These are phyloP conservation scores for Urochloa ruziziensis DNA, from an alignment of 176 grass and related monocot genomes.

Conservation along the genomic window DNA sequence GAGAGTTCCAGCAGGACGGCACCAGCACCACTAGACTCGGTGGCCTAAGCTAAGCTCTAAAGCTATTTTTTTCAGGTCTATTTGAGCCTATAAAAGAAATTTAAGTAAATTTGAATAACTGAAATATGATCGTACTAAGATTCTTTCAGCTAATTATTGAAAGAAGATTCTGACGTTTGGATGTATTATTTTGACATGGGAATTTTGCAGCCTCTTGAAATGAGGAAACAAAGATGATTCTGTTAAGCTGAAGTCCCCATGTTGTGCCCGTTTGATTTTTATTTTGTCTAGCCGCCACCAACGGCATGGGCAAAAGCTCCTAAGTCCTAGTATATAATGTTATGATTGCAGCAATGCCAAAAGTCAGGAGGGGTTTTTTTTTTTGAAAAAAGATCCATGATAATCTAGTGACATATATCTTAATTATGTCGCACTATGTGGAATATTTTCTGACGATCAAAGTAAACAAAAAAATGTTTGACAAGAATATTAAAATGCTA, in stretches of 20 bases:
- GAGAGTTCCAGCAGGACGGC: slow-evolving; percentile 5
- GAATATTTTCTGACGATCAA: no score
- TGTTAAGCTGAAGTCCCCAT: no score
- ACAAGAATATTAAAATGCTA: no score
- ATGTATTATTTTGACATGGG: not conserved
- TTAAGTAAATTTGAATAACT: slow-evolving; percentile 22
- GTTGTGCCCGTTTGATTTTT: no score
- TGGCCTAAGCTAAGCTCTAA: not conserved
- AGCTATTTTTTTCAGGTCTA: not conserved
- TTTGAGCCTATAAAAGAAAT: slow-evolving; percentile 4
- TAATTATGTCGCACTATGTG: no score
- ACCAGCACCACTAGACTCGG: slow-evolving; percentile 10
- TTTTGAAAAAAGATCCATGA: no score
- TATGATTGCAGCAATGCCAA: not conserved
- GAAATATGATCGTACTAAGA: not conserved
- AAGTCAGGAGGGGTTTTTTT: no score
- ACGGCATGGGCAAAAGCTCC: not conserved
- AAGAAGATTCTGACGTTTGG: no score
- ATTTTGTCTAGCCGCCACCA: not conserved
- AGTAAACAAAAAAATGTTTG: no score
- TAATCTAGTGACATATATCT: no score
- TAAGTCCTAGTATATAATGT: not conserved
- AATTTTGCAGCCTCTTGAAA: not conserved
- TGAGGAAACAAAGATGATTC: not conserved
- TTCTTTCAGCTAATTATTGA: slow-evolving; percentile 5